Evolutionary conservation across 805 yeast species (phyloP), one percentile per base, ranked within the genome.

Genomic region (Kazachstania martiniae): DNA sequence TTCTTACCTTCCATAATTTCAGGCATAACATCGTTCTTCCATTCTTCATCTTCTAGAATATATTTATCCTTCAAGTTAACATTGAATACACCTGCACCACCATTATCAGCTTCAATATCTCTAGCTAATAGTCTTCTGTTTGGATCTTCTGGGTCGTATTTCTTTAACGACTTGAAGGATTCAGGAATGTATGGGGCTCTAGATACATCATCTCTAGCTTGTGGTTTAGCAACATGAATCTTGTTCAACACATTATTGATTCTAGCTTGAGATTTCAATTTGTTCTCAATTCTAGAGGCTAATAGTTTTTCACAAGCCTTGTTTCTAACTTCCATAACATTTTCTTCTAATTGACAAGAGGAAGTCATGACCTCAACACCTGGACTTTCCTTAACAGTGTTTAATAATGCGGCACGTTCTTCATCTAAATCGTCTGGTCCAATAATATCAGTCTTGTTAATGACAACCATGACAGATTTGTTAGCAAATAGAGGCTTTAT

Each of bases 41-140:
- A 91, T 43, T 84, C 93, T 32, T 89, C 97, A 56, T 91, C 89
- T 46, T 89, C 98, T 47, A 91, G 68, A 40, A 91, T 46, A 61
- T 93, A 91, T 52, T 78, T 81, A 54, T 89, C 97, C 58, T 86
- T 84, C 63, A 91, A 68, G 65, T 91, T 86, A 55, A 91, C 74
- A 65, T 86, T 91, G 69, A 65, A 91, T 22, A 91, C 98, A 69
- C 98, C 98, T 27, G 98, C 96, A 56, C 98, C 98, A 56, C 98
- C 98, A 51, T 91, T 84, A 57, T 81, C 95, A 31, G 71, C 79
- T 65, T 91, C 98, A 41, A 86, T 67, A 55, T 91, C 97, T 52
- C 84, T 73, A 25, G 94, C 86, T 50, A 91, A 70, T 44, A 51
- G 68, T 55, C 86, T 73, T 59, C 94, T 76, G 52, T 80, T 70